Percentiles rank a stretch among this genome's conserved stretches.
These are phyloP conservation scores for Vicia villosa DNA, from an alignment of 306 rosid genomes.

Conservation along the genomic window DNA sequence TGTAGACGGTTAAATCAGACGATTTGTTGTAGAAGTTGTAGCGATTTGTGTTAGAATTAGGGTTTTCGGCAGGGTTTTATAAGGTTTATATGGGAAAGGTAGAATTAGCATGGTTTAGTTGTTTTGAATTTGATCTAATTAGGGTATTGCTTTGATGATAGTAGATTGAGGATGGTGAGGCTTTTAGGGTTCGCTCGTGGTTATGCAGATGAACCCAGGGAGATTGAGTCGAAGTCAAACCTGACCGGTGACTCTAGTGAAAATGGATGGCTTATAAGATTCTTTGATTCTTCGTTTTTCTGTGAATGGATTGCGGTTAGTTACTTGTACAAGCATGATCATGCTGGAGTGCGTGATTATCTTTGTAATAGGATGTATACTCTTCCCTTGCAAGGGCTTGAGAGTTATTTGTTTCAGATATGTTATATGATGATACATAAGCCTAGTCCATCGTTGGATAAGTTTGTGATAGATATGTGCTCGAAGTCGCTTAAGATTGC, in stretches of 20 bases:
- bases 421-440: conserved; percentile 96
- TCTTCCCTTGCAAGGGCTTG: conserved; percentile 85
- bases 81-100: conserved; percentile 39
- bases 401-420: conserved; percentile 96
- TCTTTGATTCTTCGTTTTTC: conserved; percentile 95
- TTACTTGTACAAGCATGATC: conserved; percentile 96
- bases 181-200: conserved; percentile 75
- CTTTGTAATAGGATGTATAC: conserved; percentile 97
- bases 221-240: conserved; percentile 73
- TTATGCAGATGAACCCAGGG: conserved; percentile 72
- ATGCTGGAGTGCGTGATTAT: conserved; percentile 92
- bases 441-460: conserved; percentile 96
- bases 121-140: conserved; percentile 39
- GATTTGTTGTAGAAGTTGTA: conserved; percentile 16
- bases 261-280: conserved; percentile 98
- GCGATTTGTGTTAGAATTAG: conserved; percentile 31
- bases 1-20: conserved; percentile 18
- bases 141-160: conserved; percentile 46
- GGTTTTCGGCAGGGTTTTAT: conserved; percentile 49
- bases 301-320: conserved; percentile 99
- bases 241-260: conserved; percentile 74
- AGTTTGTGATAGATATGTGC: conserved; percentile 88
- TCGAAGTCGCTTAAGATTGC: conserved; percentile 92
- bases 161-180: conserved; percentile 81
- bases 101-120: conserved; percentile 27